phyloP scores from a whole-genome alignment of 495 filamentous ascomycete genomes.

The Tetracladium setigerum region DNA sequence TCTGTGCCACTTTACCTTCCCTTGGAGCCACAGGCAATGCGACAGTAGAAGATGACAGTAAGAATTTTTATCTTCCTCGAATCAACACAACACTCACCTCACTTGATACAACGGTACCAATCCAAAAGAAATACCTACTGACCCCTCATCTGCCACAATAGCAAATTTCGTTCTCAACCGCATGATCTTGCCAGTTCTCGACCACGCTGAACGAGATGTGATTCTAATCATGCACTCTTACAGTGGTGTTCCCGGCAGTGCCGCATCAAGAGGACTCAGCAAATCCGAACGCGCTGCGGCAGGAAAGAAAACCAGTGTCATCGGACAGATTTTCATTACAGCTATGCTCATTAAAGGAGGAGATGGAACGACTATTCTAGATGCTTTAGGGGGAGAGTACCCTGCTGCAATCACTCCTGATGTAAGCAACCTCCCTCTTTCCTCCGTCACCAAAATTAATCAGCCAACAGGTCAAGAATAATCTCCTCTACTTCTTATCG shows the following conservation, averaged over 20 bases:
- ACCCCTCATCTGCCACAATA: no score
- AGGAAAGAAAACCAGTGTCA: slow-evolving; percentile 31
- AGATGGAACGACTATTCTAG: not conserved
- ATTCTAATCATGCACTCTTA: slow-evolving; percentile 7
- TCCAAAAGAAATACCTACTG: no score
- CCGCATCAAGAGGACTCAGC: slow-evolving; percentile 25
- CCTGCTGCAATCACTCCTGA: not conserved
- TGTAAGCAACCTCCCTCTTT: not conserved
- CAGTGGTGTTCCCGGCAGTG: slow-evolving; percentile 5
- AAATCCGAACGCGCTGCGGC: slow-evolving; percentile 21
- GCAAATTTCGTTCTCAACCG: not conserved
- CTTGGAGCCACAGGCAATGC: not conserved
- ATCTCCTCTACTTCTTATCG: no score
- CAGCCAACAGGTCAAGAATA: no score
- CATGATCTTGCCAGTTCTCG: not conserved
- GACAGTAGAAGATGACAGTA: slow-evolving; percentile 6
- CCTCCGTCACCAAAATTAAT: no score
- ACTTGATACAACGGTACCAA: no score
- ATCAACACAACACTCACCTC: no score
- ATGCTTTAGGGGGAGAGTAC: not conserved
- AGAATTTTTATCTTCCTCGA: no score
- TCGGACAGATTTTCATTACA: slow-evolving; percentile 7
- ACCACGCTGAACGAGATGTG: slow-evolving; percentile 1
- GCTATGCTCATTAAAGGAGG: not conserved
- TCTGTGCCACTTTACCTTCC: slow-evolving; percentile 7